Base-by-base conservation (phyloP, 1,139 yeast genomes). In the Yamadazyma epiphylla region DNA sequence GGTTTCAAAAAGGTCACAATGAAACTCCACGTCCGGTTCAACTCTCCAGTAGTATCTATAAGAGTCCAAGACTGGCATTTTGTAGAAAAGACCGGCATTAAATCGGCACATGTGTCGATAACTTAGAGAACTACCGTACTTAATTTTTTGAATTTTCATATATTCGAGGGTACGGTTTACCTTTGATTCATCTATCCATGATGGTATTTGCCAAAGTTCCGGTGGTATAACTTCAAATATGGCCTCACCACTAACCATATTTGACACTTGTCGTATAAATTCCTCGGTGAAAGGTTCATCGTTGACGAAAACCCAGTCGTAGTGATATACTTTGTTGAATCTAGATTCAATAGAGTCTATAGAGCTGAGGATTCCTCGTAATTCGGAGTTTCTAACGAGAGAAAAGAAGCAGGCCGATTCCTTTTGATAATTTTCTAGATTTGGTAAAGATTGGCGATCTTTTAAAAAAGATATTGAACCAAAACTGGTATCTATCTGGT, bases 21-120 rank as follows among this genome's bases (percentile, higher is more conserved):
- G 84, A 52, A 84, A 87, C 38, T 83, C 79, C 25, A 88, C 89
- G 40, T 82, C 82, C 2, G 96, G 96, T 55, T 88, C 96, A 9
- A 88, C 86, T 31, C 96, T 69, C 95, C 96, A 87, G 59, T 86
- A 87, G 89, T 94, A 88, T 39, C 84, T 85, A 39, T 76, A 72
- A 34, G 75, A 64, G 34, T 53, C 63, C 33, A 88, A 77, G 38
- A 82, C 51, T 3, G 81, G 81, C 51, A 86, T 91, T 40, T 77
- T 72, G 60, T 75, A 84, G 51, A 88, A 87, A 39, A 70, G 67
- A 2, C 95, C 94, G 0, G 88, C 74, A 49, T 83, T 77, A 59
- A 77, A 81, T 15, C 89, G 61, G 47, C 80, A 74, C 80, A 74
- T 74, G 39, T 70, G 69, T 42, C 95, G 74, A 51, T 88, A 88